Percentiles rank a stretch among this genome's conserved stretches.
Evolutionary conservation across 2,329 filamentous ascomycete species (phyloP).

Genomic region (Blastomyces parvus): DNA sequence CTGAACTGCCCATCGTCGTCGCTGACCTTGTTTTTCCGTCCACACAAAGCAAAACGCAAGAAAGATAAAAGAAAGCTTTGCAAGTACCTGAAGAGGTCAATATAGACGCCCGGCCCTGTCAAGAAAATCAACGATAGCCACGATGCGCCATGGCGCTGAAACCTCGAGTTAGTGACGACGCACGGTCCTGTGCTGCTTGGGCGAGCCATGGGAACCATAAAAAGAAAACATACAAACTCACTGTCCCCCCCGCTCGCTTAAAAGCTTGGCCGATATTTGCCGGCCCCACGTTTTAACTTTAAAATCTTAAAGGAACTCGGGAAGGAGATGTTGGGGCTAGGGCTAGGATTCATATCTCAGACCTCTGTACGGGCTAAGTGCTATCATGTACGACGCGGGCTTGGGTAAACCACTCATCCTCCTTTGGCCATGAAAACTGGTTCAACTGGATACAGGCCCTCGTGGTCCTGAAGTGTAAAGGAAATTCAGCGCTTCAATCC

Average conservation of each 20-base stretch:
- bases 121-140: background rate
- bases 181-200: background rate
- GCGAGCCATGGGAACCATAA: background rate
- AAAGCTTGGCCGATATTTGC: constrained; percentile 1
- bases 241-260: background rate
- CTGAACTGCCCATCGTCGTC: background rate
- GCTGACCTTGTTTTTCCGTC: background rate
- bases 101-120: background rate
- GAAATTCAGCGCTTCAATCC: background rate
- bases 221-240: background rate
- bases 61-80: too few species aligned
- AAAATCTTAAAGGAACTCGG: constrained; percentile 1
- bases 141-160: background rate
- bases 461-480: background rate
- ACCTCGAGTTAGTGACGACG: background rate
- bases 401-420: background rate
- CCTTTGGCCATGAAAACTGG: background rate
- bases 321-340: background rate
- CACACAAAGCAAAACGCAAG: too few species aligned
- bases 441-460: background rate
- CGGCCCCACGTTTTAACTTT: constrained; percentile 2
- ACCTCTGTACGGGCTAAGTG: too few species aligned
- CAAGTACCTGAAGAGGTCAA: background rate
- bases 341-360: background rate
- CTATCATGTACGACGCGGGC: background rate